phyloP scores from a whole-genome alignment of 2,329 filamentous ascomycete species.

The Bipolaris gigantea region DNA sequence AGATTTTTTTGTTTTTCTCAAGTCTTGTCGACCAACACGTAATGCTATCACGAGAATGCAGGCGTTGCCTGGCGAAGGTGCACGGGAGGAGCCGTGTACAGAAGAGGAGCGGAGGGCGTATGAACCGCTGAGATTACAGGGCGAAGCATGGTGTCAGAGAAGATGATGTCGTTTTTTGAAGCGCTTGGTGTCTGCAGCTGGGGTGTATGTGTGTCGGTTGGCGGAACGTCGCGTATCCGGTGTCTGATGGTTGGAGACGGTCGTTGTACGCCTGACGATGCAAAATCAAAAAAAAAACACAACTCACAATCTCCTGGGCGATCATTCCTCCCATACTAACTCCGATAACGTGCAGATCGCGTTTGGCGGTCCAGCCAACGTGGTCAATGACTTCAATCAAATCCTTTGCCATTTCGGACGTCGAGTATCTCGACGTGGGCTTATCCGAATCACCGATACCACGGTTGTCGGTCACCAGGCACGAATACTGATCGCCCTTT shows the following conservation, averaged over 20 bases:
- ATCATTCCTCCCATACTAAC: constrained; percentile 93
- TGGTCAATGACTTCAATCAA: constrained; percentile 69
- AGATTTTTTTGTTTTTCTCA: not conserved
- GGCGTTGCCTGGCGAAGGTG: not conserved
- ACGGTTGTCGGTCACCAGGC: constrained; percentile 79
- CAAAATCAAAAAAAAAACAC: not conserved
- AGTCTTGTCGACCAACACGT: not conserved
- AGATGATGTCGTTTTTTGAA: constrained; percentile 16
- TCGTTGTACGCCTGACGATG: constrained; percentile 3
- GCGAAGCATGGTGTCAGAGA: constrained; percentile 21
- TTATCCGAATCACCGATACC: constrained; percentile 81
- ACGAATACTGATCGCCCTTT: constrained; percentile 67
- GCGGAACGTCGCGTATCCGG: constrained; percentile 36
- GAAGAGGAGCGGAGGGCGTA: constrained; percentile 20
- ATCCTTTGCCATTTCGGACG: constrained; percentile 82
- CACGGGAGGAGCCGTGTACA: constrained; percentile 9
- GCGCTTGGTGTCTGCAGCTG: constrained; percentile 15
- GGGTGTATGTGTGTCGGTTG: constrained; percentile 11
- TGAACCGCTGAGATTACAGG: constrained; percentile 27
- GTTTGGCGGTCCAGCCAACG: constrained; percentile 66
- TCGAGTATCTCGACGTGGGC: constrained; percentile 75
- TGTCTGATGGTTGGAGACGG: not conserved
- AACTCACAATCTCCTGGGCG: constrained; percentile 71
- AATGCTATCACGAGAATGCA: not conserved
- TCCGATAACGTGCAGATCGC: constrained; percentile 69